A percentile compares a stretch with the other conserved stretches of the same genome.
Evolutionary conservation across 768 basidiomycete species (phyloP).

Genomic region (Amanita subjunquillea): DNA sequence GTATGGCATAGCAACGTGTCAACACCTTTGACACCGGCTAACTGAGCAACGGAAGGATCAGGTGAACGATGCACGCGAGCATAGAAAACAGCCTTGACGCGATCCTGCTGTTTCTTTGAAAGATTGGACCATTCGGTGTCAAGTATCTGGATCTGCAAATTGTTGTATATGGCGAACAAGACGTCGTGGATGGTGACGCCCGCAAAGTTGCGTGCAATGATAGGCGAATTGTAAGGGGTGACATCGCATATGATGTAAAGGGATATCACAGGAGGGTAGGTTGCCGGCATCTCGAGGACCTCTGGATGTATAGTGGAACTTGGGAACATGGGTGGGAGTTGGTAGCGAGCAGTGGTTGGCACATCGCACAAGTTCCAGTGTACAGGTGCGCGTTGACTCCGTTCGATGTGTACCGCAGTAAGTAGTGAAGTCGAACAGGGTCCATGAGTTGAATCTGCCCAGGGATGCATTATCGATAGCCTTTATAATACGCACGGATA

Average conservation of each 20-base stretch:
- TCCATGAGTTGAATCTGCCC: not conserved
- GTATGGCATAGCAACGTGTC: conserved; percentile 41
- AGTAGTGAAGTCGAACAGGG: not conserved
- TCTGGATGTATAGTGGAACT: conserved; percentile 13
- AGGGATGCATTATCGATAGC: not conserved
- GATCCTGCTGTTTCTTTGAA: conserved; percentile 28
- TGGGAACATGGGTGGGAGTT: not conserved
- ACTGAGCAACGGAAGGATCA: conserved; percentile 23
- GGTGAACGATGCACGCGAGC: conserved; percentile 31
- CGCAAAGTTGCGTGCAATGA: conserved; percentile 26
- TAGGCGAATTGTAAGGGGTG: conserved; percentile 31
- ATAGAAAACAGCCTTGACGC: conserved; percentile 32
- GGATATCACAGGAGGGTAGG: conserved; percentile 24
- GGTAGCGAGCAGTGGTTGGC: not conserved
- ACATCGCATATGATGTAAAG: conserved; percentile 37
- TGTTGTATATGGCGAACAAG: conserved; percentile 31
- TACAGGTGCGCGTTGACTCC: not conserved
- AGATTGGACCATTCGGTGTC: conserved; percentile 32
- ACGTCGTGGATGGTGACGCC: conserved; percentile 47
- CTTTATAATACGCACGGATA: not conserved
- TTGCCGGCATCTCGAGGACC: conserved; percentile 31
- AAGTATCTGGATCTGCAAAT: conserved; percentile 26
- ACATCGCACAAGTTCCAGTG: not conserved
- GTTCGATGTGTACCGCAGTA: conserved; percentile 1
- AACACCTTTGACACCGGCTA: conserved; percentile 32